Percentiles rank a stretch among this genome's conserved stretches.
Conservation (phyloP, 2,329 filamentous ascomycete genomes). For the Podosphaera xanthii region DNA sequence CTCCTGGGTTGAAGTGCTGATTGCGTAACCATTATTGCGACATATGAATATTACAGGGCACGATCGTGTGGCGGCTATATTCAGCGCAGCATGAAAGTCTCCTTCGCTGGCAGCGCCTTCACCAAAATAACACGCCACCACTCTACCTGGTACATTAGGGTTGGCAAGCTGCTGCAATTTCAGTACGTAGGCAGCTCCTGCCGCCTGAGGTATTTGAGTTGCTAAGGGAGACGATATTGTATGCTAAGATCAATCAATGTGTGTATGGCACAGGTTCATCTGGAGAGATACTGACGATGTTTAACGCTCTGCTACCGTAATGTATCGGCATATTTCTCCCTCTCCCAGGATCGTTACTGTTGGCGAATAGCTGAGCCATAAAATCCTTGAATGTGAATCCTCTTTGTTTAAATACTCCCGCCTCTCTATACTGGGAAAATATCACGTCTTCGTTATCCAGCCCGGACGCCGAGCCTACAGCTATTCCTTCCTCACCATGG, state of each 20-base stretch:
- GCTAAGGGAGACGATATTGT: constrained; percentile 70
- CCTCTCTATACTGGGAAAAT: constrained; percentile 86
- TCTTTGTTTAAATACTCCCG: constrained; percentile 73
- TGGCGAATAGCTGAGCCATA: constrained; percentile 89
- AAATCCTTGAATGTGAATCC: constrained; percentile 75
- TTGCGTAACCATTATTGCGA: constrained; percentile 81
- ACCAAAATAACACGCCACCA: constrained; percentile 71
- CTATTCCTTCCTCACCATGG: constrained; percentile 47
- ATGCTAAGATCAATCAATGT: constrained; percentile 27
- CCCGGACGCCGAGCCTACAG: constrained; percentile 69
- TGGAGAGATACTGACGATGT: constrained; percentile 38
- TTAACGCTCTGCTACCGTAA: constrained; percentile 64
- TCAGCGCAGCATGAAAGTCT: constrained; percentile 77
- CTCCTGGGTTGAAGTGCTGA: constrained; percentile 70
- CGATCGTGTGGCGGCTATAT: constrained; percentile 73
- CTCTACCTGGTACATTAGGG: constrained; percentile 39
- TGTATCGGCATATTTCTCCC: constrained; percentile 96
- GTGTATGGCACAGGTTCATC: no score
- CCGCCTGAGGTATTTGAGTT: constrained; percentile 73
- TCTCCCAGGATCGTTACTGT: constrained; percentile 52
- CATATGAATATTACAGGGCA: constrained; percentile 80
- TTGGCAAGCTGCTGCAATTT: constrained; percentile 59
- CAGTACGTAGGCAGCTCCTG: constrained; percentile 68
- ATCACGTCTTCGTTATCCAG: constrained; percentile 68
- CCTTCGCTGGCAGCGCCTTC: constrained; percentile 80